These are phyloP conservation scores for Diaporthe sp. DNA, from an alignment of 2,329 filamentous ascomycete genomes.

Conservation along the genomic window DNA sequence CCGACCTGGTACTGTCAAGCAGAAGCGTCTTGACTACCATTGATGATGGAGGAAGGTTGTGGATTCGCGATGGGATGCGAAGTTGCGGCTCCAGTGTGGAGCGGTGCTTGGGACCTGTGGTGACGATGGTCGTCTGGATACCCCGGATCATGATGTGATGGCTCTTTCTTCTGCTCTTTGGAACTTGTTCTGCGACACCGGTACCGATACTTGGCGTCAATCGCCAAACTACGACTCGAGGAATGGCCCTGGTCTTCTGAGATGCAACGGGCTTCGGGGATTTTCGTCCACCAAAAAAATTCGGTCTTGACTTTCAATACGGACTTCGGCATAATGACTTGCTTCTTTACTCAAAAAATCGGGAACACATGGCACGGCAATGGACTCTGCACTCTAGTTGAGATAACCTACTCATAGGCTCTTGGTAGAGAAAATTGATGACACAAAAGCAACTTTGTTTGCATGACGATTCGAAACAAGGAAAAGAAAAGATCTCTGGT, in stretches of 20 bases:
- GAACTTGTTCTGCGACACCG: conserved; percentile 33
- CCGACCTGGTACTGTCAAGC: conserved; percentile 40
- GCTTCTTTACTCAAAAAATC: conserved; percentile 36
- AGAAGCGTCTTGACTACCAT: conserved; percentile 33
- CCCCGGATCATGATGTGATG: conserved; percentile 43
- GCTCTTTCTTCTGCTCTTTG: conserved; percentile 35
- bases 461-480: background rate
- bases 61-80: conserved; percentile 42
- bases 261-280: conserved; percentile 27
- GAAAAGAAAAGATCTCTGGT: background rate
- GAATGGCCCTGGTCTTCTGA: conserved; percentile 31
- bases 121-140: conserved; percentile 43
- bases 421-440: conserved; percentile 37
- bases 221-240: conserved; percentile 32
- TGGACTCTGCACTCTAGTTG: conserved; percentile 39
- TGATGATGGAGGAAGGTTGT: conserved; percentile 41
- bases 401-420: conserved; percentile 19
- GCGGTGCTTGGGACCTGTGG: conserved; percentile 42
- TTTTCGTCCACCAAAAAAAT: conserved; percentile 31
- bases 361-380: conserved; percentile 37
- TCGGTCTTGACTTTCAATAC: conserved; percentile 37
- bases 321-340: conserved; percentile 39
- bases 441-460: conserved; percentile 28
- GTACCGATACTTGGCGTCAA: conserved; percentile 29
- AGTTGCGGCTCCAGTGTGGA: conserved; percentile 42